These are phyloP conservation scores for Aspergillus homomorphus DNA, from an alignment of 495 filamentous ascomycete genomes.

Conservation along the genomic window DNA sequence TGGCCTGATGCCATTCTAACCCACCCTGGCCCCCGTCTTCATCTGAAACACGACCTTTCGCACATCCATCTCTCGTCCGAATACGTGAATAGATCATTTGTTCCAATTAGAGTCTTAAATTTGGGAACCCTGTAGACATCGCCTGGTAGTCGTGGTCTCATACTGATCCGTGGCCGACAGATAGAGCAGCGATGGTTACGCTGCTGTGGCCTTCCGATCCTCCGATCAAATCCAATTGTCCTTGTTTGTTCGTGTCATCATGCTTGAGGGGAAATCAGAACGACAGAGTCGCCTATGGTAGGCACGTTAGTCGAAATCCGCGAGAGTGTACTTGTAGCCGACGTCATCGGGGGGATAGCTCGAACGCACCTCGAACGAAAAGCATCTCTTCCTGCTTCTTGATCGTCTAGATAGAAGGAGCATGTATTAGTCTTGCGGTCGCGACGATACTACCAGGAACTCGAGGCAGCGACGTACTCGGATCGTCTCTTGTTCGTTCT, in stretches of 20 bases:
- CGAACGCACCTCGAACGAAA: constrained; percentile 84
- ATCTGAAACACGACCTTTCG: neutral
- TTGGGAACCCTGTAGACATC: constrained; percentile 16
- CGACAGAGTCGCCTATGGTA: constrained; percentile 81
- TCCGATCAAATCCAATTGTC: constrained; percentile 17
- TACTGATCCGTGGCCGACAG: constrained; percentile 21
- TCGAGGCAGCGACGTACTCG: constrained; percentile 47
- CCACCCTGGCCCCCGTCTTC: neutral
- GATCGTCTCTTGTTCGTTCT: constrained; percentile 75
- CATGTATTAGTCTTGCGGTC: constrained; percentile 13
- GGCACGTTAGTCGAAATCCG: constrained; percentile 9
- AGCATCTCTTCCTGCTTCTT: constrained; percentile 98
- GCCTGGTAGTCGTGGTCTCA: constrained; percentile 29
- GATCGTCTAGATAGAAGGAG: constrained; percentile 60
- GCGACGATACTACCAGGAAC: neutral
- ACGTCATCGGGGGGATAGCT: neutral
- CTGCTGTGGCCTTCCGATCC: neutral
- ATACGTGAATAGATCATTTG: neutral
- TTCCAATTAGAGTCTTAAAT: neutral
- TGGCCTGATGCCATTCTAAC: constrained; percentile 1
- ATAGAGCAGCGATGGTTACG: neutral
- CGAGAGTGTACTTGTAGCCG: neutral
- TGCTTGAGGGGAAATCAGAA: constrained; percentile 84
- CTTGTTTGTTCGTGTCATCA: constrained; percentile 17
- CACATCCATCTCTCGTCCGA: neutral